Percentiles rank a stretch among this genome's conserved stretches.
phyloP scores from a whole-genome alignment of 2,329 filamentous ascomycete species.

The Paecilomyces sp. region DNA sequence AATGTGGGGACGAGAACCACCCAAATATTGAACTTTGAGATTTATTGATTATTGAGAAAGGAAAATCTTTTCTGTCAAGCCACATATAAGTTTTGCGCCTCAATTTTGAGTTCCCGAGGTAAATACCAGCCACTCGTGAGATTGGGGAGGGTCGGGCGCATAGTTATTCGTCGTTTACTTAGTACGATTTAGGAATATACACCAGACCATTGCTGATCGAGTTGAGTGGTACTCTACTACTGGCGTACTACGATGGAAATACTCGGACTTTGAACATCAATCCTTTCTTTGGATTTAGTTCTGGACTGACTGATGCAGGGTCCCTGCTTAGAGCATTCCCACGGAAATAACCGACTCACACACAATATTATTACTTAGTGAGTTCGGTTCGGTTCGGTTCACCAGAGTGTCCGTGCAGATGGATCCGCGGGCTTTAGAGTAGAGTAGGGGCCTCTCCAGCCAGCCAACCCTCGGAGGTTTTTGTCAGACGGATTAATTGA shows the following conservation, averaged over 20 bases:
- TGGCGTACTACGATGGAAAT: background rate
- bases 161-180: no score
- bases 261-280: background rate
- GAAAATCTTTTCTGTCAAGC: background rate
- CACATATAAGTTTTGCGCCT: background rate
- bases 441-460: no score
- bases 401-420: background rate
- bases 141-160: background rate
- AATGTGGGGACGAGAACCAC: background rate
- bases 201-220: no score
- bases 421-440: background rate
- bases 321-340: background rate
- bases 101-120: background rate
- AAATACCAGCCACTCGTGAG: background rate
- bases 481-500: no score
- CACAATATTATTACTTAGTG: background rate
- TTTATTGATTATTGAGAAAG: background rate
- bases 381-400: background rate
- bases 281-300: background rate
- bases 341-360: background rate
- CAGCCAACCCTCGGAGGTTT: no score
- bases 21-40: background rate
- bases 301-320: background rate
- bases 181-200: no score
- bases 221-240: no score